Percentiles rank a stretch among this genome's conserved stretches.
phyloP scores from a whole-genome alignment of 139 green algal genomes.

The Coelastrella sp. region DNA sequence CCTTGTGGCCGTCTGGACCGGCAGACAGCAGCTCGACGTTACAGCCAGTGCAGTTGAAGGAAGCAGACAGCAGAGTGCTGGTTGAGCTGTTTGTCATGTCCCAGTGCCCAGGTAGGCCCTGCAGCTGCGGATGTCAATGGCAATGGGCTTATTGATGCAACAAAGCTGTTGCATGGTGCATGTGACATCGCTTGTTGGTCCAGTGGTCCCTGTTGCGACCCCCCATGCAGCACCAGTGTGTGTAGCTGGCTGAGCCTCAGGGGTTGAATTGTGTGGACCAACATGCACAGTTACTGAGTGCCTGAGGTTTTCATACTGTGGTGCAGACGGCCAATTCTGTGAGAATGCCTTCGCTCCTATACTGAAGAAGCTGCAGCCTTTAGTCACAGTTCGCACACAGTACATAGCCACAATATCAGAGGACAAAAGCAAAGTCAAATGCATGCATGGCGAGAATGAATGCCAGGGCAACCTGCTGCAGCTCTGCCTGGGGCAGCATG shows the following conservation, averaged over 20 bases:
- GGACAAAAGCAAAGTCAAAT: not conserved
- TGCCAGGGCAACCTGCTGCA: conserved; percentile 43
- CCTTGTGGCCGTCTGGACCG: not conserved
- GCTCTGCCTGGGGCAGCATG: conserved; percentile 29
- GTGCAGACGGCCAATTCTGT: conserved; percentile 39
- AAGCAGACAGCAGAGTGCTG: conserved; percentile 2
- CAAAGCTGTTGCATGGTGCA: no score
- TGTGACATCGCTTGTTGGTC: no score
- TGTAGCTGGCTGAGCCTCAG: no score
- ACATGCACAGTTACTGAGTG: not conserved
- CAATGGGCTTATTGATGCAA: no score
- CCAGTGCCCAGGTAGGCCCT: conserved; percentile 10
- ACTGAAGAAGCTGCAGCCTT: not conserved
- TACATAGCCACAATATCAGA: conserved; percentile 24
- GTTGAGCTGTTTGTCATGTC: conserved; percentile 41
- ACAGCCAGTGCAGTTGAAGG: not conserved
- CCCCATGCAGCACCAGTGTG: no score
- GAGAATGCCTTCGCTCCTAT: not conserved
- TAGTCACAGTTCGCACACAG: conserved; percentile 19
- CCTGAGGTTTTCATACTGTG: not conserved
- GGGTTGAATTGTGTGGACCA: not conserved
- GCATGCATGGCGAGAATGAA: conserved; percentile 37
- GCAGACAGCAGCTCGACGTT: not conserved
- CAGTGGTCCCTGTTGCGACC: no score
- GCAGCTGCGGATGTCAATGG: no score